Evolutionary conservation across 2,329 filamentous ascomycete species (phyloP).

Genomic region (Thelonectria olida): DNA sequence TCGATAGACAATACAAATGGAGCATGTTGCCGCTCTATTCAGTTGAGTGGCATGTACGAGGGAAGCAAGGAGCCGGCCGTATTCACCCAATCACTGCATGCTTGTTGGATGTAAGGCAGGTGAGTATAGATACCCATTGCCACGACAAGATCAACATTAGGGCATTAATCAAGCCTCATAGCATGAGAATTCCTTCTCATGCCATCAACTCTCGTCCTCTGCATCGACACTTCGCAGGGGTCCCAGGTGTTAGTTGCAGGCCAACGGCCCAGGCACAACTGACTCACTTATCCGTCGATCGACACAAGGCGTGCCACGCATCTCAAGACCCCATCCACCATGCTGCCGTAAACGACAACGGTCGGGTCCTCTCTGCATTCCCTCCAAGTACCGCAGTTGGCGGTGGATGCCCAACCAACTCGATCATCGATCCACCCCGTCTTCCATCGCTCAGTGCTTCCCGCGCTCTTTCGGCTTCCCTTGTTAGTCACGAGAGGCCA

Average conservation of each 20-base stretch:
- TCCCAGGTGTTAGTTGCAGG: neutral
- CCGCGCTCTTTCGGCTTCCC: neutral
- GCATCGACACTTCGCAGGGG: neutral
- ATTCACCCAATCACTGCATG: neutral
- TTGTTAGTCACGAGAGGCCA: neutral
- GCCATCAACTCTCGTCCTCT: neutral
- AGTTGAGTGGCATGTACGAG: neutral
- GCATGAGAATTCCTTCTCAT: neutral
- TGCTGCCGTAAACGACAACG: neutral
- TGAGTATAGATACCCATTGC: neutral
- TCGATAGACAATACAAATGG: neutral
- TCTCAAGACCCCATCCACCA: neutral
- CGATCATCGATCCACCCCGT: neutral
- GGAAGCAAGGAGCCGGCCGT: neutral
- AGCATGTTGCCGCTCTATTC: neutral
- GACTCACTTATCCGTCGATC: conserved; percentile 9
- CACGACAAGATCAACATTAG: neutral
- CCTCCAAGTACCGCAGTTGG: conserved; percentile 9
- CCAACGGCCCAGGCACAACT: conserved; percentile 10
- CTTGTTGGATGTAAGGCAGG: neutral
- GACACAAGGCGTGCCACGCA: conserved; percentile 17
- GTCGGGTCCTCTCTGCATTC: neutral
- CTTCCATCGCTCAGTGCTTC: neutral
- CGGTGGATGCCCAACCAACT: conserved; percentile 14
- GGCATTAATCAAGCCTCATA: neutral